A percentile compares a stretch with the other conserved stretches of the same genome.
These are phyloP conservation scores for Jacaranda copaia DNA, from an alignment of 257 asterid species.

Conservation along the genomic window DNA sequence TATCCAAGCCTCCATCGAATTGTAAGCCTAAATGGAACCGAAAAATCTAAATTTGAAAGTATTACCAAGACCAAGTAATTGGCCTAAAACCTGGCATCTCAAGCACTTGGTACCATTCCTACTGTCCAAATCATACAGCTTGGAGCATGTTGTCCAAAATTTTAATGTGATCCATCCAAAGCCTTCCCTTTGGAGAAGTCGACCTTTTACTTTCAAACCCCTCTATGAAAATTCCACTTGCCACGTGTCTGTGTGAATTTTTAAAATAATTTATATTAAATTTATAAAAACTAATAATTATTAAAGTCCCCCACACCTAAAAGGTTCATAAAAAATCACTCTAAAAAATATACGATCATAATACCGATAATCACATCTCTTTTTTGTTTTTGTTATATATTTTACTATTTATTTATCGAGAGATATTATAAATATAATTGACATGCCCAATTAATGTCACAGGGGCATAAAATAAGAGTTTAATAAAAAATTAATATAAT, in stretches of 20 bases:
- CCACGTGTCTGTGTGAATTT: neutral
- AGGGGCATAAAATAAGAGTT: no score
- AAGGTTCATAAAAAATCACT: no score
- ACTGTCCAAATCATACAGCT: conserved; percentile 16
- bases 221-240: neutral
- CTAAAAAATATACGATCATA: no score
- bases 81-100: conserved; percentile 12
- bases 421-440: no score
- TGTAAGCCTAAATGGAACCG: neutral
- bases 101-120: neutral
- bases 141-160: conserved; percentile 11
- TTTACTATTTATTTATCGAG: no score
- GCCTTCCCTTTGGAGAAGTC: conserved; percentile 18
- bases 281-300: no score
- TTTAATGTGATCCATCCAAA: conserved; percentile 1
- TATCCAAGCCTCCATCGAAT: neutral
- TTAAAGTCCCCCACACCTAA: neutral
- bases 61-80: neutral
- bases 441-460: no score
- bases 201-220: neutral
- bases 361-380: no score
- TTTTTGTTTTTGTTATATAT: no score
- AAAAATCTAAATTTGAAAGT: neutral
- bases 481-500: no score
- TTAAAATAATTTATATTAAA: neutral